phyloP scores from a whole-genome alignment of 129 eudicot species.

The Saposhnikovia divaricata region DNA sequence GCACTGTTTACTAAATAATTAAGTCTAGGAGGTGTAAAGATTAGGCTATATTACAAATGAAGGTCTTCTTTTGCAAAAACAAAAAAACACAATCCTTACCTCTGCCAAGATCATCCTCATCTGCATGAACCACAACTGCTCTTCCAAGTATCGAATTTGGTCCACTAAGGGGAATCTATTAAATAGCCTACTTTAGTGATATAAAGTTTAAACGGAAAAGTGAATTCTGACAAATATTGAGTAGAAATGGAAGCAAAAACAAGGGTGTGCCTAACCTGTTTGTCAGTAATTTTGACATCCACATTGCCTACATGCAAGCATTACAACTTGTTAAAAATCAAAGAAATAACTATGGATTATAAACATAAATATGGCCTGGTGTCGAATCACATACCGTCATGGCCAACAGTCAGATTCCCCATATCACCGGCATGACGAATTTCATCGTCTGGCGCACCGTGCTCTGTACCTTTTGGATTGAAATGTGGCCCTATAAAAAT shows the following conservation, averaged over 20 bases:
- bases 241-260: background rate
- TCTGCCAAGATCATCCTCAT: slow-evolving; percentile 57
- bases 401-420: slow-evolving; percentile 48
- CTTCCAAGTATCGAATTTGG: slow-evolving; percentile 51
- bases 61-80: background rate
- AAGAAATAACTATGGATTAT: background rate
- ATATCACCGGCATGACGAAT: slow-evolving; percentile 66
- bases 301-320: background rate
- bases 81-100: slow-evolving; percentile 20
- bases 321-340: background rate
- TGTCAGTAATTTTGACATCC: slow-evolving; percentile 35
- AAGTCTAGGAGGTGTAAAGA: background rate
- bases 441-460: slow-evolving; percentile 63
- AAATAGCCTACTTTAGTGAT: background rate
- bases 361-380: background rate
- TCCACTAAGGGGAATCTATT: slow-evolving; percentile 44
- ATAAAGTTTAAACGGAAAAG: background rate
- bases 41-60: background rate
- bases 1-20: background rate
- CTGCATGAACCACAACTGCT: slow-evolving; percentile 59
- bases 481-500: slow-evolving; percentile 47
- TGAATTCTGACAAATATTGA: background rate
- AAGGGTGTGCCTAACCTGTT: slow-evolving; percentile 18
- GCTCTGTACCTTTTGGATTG: slow-evolving; percentile 47
- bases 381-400: slow-evolving; percentile 32